Conservation (phyloP, 805 yeast species). For the Candida xyloterini region DNA sequence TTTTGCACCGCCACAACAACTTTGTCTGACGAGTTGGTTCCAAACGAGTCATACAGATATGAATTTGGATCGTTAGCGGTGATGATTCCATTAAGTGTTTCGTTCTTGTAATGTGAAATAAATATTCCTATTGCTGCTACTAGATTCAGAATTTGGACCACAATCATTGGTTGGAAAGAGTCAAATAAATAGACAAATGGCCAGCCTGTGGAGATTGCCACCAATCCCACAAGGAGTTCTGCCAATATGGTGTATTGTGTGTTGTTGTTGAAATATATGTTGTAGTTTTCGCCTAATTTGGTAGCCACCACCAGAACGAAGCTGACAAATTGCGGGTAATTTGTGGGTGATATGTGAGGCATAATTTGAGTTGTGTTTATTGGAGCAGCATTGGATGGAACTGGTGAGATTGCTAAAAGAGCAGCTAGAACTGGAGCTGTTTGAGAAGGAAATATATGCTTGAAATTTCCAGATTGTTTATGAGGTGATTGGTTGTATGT, state of each 20-base stretch:
- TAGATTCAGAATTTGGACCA: conserved; percentile 2
- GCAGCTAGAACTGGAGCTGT: conserved; percentile 33
- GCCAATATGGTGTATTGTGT: not conserved
- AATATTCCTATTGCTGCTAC: not conserved
- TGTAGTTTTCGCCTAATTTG: conserved; percentile 5
- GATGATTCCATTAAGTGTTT: conserved; percentile 4
- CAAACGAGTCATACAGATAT: conserved; percentile 2
- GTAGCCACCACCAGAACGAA: conserved; percentile 2
- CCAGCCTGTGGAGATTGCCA: conserved; percentile 1
- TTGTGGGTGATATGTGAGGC: not conserved
- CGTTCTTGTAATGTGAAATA: not conserved
- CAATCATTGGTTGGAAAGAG: not conserved
- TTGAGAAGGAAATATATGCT: conserved; percentile 7
- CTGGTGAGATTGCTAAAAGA: conserved; percentile 30
- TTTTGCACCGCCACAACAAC: conserved; percentile 1
- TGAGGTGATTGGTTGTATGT: conserved; percentile 1
- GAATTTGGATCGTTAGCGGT: not conserved
- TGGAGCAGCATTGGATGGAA: conserved; percentile 22
- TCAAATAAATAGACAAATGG: conserved; percentile 3
- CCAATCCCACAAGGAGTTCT: conserved; percentile 4
- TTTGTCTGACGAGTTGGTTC: conserved; percentile 1
- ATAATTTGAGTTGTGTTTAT: not conserved
- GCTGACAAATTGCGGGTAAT: not conserved
- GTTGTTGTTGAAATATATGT: not conserved
- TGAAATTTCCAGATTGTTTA: conserved; percentile 1